Evolutionary conservation across 306 rosid genomes (phyloP), one percentile per base, ranked within the genome.

Genomic region (Sicyos edulis): DNA sequence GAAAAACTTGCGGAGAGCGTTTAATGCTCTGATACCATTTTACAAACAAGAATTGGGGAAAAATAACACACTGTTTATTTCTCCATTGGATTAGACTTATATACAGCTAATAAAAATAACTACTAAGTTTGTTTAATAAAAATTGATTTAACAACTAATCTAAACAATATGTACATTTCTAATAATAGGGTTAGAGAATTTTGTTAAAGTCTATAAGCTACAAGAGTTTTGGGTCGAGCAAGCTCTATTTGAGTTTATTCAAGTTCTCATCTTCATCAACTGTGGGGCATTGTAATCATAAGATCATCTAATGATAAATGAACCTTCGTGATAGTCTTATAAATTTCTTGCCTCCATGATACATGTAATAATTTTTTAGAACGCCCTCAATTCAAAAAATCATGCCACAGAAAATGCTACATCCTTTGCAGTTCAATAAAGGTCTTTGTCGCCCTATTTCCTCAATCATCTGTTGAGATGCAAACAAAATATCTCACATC

Each of bases 231-330:
- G 71, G 63, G 44, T 50, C 0, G 81, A 50, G 6, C 82, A 47
- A 6, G 76, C 44, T n/a, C 54, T 78, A 80, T 72, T 86, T 85
- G 4, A 86, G 86, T 75, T 86, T 87, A n/a, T 78, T 82, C 54
- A 51, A 49, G 52, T 82, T 86, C 91, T 71, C 54, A 13, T 51
- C 14, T 51, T 51, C 54, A 14, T 86, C 83, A 0, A 86, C n/a
- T n/a, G 81, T 55, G 85, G 91, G 71, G 91, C 91, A 58, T 86
- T 85, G 49, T 84, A 86, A 73, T 80, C 86, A 20, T 86, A 86
- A 0, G 82, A n/a, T n/a, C n/a, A 20, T 3, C 88, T 86, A 15
- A 81, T 74, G 51, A 86, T 84, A 54, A 82, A 86, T 49, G 90
- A 83, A 44, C 85, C 84, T 12, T 81, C 91, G 32, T 0, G 88